These are phyloP conservation scores for Austroboletus novae-zelandiae DNA, from an alignment of 1,284 basidiomycete species.

Conservation along the genomic window DNA sequence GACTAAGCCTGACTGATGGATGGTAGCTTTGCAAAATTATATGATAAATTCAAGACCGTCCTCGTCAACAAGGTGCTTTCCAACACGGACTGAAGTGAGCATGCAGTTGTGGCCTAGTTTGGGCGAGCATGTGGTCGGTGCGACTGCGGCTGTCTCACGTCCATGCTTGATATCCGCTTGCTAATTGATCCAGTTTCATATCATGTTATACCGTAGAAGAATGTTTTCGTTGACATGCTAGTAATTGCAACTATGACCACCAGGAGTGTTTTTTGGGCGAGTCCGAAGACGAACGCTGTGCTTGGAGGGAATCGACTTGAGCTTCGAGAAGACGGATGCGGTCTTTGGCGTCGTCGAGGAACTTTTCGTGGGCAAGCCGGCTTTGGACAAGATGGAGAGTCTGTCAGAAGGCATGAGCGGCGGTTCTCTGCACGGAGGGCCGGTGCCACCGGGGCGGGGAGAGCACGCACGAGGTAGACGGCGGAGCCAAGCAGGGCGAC, in stretches of 20 bases:
- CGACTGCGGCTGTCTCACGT: too few relatives aligned
- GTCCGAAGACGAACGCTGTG: constrained; percentile 2
- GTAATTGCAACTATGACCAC: constrained; percentile 17
- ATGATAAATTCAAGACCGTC: constrained; percentile 60
- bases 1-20: constrained; percentile 8
- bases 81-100: constrained; percentile 17
- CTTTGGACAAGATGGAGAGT: constrained; percentile 61
- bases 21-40: constrained; percentile 63
- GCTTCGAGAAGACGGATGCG: constrained; percentile 56
- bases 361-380: constrained; percentile 66
- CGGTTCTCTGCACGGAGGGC: neutral
- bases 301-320: constrained; percentile 48
- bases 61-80: constrained; percentile 48
- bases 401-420: constrained; percentile 36
- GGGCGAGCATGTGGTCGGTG: neutral
- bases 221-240: neutral
- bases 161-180: neutral
- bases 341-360: constrained; percentile 55
- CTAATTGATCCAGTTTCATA: neutral
- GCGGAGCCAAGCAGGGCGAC: constrained; percentile 73
- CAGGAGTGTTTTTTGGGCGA: constrained; percentile 8
- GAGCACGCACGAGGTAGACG: constrained; percentile 59
- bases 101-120: neutral
- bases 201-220: constrained; percentile 17
- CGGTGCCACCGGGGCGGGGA: constrained; percentile 15